phyloP scores from a whole-genome alignment of 2,329 filamentous ascomycete genomes.

The Hypoxylon sp. region DNA sequence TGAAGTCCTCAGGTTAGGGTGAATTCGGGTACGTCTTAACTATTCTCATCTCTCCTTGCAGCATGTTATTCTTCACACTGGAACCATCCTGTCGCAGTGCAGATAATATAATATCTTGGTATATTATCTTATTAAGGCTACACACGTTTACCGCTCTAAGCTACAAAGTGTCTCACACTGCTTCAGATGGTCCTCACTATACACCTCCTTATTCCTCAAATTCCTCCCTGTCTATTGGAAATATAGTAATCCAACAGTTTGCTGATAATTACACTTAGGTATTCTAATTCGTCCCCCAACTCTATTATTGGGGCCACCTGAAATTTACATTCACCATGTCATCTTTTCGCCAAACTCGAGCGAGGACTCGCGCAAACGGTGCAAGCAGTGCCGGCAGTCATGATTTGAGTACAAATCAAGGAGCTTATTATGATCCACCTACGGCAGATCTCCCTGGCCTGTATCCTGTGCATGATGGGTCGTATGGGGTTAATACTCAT shows the following conservation, averaged over 20 bases:
- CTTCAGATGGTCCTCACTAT: neutral
- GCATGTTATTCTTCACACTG: neutral
- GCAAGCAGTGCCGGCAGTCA: neutral
- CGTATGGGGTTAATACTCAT: slow-evolving; percentile 53
- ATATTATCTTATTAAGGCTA: neutral
- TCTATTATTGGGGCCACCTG: neutral
- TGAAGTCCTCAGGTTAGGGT: slow-evolving; percentile 18
- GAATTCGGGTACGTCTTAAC: slow-evolving; percentile 27
- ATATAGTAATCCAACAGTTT: neutral
- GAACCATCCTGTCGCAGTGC: neutral
- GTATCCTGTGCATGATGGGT: slow-evolving; percentile 51
- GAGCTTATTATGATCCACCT: slow-evolving; percentile 30
- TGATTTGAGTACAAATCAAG: neutral
- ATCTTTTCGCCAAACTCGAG: slow-evolving; percentile 26
- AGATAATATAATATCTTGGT: slow-evolving; percentile 7
- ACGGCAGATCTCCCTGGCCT: slow-evolving; percentile 47
- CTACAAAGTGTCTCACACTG: neutral
- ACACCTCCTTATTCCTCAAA: neutral
- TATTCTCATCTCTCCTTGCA: slow-evolving; percentile 1
- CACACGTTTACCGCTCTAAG: neutral
- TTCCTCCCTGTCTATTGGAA: neutral
- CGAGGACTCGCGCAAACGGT: slow-evolving; percentile 30
- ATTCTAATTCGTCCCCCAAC: neutral
- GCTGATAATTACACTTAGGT: slow-evolving; percentile 1
- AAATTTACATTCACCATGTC: slow-evolving; percentile 27